Conservation (phyloP, 441 rosid genomes). For the Adansonia gregorii region DNA sequence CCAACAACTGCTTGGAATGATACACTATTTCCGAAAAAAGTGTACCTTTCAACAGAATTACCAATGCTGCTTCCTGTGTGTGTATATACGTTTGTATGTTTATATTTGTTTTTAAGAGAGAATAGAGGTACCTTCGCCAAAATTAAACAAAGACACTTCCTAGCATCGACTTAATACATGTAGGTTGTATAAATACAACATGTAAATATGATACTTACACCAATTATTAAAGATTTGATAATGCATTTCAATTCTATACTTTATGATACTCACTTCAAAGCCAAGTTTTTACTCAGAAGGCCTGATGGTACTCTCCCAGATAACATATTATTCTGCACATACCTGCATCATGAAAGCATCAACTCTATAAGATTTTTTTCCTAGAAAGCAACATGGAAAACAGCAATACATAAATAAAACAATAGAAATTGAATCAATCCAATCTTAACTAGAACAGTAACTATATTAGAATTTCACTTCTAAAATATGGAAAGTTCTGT, state of each 20-base stretch:
- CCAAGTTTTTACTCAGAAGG: conserved; percentile 48
- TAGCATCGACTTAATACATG: neutral
- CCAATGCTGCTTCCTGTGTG: neutral
- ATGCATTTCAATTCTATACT: neutral
- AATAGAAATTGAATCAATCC: neutral
- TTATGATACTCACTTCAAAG: conserved; percentile 66
- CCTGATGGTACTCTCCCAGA: conserved; percentile 76
- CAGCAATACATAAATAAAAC: neutral
- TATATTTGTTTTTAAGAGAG: neutral
- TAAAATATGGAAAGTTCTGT: conserved; percentile 7
- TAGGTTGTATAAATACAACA: neutral
- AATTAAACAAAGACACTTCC: neutral
- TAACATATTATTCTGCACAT: conserved; percentile 80
- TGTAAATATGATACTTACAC: conserved; percentile 13
- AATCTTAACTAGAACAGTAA: conserved; percentile 3
- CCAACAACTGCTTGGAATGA: neutral
- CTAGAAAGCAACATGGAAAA: conserved; percentile 4
- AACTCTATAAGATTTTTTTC: conserved; percentile 22
- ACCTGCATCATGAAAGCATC: conserved; percentile 55
- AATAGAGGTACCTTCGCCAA: neutral
- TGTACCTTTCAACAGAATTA: neutral
- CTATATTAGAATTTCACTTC: conserved; percentile 6
- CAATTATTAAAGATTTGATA: no score
- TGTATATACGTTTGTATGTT: neutral
- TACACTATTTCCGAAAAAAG: neutral